Base-by-base conservation (phyloP, 257 asterid species). In the Catharanthus roseus region DNA sequence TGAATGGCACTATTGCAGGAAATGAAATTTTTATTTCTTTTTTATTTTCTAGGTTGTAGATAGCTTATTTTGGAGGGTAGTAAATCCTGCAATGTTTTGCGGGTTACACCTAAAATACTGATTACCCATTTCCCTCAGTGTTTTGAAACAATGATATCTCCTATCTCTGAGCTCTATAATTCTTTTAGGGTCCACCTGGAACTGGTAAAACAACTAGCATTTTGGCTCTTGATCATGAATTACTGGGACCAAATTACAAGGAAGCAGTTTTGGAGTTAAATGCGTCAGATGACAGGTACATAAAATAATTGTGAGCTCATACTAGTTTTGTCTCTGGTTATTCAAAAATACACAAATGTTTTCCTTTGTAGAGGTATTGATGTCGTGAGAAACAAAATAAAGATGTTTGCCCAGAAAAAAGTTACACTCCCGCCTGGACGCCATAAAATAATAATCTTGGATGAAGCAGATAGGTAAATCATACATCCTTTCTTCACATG, bases 321-420 rank as follows among this genome's bases (percentile, higher is more conserved):
- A 45, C 47, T 69, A 44, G 39, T 31, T 69, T 63, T 39, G n/a
- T 54, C 1, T 0, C 70, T 58, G 5, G n/a, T 31, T 70, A 6
- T 65, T 33, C 11, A 23, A 16, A 11, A 0, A n/a, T 21, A 11
- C n/a, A 54, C 71, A n/a, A n/a, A 5, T 8, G 21, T 66, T 70
- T 49, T 47, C 56, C 72, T 69, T 38, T 75, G 61, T 83, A 91
- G 99, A 79, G 99, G 97, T 47, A 95, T 95, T 66, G 97, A 95
- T 82, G 97, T 91, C 42, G 97, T 91, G 78, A 89, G 99, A 80
- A 95, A 95, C 84, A 91, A 91, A 80, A 91, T 95, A 78, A 95
- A 95, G 87, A 95, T 91, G 97, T 95, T 95, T 85, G 96, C 99
- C 47, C 97, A 89, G 88, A 89, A 88, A 86, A 91, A 91, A 72